Base-by-base conservation (phyloP, 352 stramenopile species). In the Pythium grandisporangium region DNA sequence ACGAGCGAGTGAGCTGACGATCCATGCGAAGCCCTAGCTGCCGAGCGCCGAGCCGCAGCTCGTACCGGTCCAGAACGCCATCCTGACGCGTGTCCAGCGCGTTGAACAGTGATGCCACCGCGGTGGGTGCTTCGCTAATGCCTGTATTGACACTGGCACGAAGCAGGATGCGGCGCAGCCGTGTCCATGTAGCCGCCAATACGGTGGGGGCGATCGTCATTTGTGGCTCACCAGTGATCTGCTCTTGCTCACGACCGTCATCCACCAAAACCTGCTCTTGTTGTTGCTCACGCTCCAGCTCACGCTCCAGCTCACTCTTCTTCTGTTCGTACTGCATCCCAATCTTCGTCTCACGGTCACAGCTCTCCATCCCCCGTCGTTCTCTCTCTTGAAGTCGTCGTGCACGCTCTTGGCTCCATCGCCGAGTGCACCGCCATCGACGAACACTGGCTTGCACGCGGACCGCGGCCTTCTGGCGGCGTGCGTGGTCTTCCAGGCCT, bases 1-100 rank as follows among this genome's bases (percentile, higher is more conserved):
- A 83, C 58, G 66, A 69, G 25, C 77, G 66, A 6, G 74, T 82
- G 47, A 88, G 61, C 21, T 68, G 68, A 2, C 77, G 66, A 40
- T 82, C 57, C 13, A 91, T 58, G 4, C 69, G 54, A 8, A 91
- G 40, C 0, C 70, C 64, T 16, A 85, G 79, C 23, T 51, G 50
- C 17, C 56, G 51, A 13, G 67, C 40, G 0, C 74, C 74, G 16
- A 60, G n/a, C 20, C 74, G 69, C 43, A 91, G 61, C 29, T 83
- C 66, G 6, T 70, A 65, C 6, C 77, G 70, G 50, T 91, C 74
- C 2, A 91, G 46, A 2, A 77, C 53, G 5, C 72, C 66, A 29
- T 80, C 64, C 25, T 54, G 51, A 12, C 67, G 66, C 8, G 51
- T 40, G 48, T 87, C 74, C 0, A 87, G 53, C n/a, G 58, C 46